Percentiles rank a stretch among this genome's conserved stretches.
Conservation (phyloP, 192 early-diverging fungal species). For the Rhizoclosmatium globosum region DNA sequence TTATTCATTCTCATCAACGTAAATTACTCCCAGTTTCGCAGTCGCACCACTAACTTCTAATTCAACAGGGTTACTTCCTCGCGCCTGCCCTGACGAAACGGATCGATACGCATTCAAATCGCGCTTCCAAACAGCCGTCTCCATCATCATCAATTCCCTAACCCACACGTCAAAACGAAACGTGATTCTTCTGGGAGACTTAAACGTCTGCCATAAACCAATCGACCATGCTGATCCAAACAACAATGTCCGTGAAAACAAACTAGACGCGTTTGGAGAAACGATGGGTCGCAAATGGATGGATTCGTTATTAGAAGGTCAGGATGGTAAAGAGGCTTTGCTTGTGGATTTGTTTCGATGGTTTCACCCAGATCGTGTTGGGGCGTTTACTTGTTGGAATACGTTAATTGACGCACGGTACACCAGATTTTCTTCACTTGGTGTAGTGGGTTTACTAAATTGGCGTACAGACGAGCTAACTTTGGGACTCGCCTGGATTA, state of each 20-base stretch:
- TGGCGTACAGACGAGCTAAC: constrained; percentile 45
- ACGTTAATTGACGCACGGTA: constrained; percentile 74
- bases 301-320: constrained; percentile 56
- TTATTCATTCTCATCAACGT: constrained; percentile 79
- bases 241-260: constrained; percentile 61
- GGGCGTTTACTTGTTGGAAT: constrained; percentile 76
- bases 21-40: background rate
- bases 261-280: constrained; percentile 62
- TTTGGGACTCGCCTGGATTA: constrained; percentile 82
- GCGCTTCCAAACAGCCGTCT: constrained; percentile 42
- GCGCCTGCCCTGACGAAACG: constrained; percentile 13
- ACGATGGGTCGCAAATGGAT: constrained; percentile 72
- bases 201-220: constrained; percentile 70
- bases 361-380: constrained; percentile 64
- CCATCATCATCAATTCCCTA: constrained; percentile 9
- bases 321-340: constrained; percentile 43
- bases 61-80: constrained; percentile 35
- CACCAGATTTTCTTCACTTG: background rate
- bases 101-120: constrained; percentile 36
- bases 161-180: constrained; percentile 19
- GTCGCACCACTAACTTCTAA: background rate
- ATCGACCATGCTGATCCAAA: constrained; percentile 80
- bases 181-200: constrained; percentile 43
- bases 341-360: constrained; percentile 71
- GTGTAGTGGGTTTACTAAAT: constrained; percentile 3